Percentiles rank a stretch among this genome's conserved stretches.
Evolutionary conservation across 345 rosid genomes (phyloP).

Genomic region (Populus simonii): DNA sequence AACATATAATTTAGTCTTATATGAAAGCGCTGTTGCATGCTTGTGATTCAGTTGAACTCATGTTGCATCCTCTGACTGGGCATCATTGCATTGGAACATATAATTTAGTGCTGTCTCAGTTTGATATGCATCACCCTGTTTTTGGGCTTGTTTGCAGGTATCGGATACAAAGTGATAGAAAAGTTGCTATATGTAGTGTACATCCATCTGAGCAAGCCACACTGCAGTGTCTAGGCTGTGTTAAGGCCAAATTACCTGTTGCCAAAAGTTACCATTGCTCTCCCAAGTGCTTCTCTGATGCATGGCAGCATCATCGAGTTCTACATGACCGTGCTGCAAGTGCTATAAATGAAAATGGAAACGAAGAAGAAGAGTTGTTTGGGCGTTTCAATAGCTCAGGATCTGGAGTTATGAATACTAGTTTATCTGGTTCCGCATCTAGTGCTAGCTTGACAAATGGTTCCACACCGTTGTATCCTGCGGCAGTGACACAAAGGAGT

Average conservation of each 20-base stretch:
- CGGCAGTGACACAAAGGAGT: conserved; percentile 62
- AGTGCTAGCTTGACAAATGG: conserved; percentile 70
- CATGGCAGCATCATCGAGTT: conserved; percentile 98
- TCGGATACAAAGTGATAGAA: conserved; percentile 84
- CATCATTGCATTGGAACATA: not conserved
- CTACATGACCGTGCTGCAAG: conserved; percentile 91
- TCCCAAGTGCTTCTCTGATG: conserved; percentile 87
- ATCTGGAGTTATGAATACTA: conserved; percentile 55
- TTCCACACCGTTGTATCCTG: conserved; percentile 64
- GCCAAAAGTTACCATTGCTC: conserved; percentile 91
- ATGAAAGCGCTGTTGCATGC: not conserved
- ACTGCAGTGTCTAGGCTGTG: conserved; percentile 82
- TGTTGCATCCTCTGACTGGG: not conserved
- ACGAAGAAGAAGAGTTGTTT: conserved; percentile 83
- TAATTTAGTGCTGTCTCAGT: not conserved
- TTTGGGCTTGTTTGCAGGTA: conserved; percentile 57
- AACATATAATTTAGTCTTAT: not conserved
- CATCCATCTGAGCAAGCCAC: conserved; percentile 93
- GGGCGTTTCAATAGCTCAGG: conserved; percentile 81
- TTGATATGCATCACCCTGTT: not conserved
- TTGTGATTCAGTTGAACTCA: not conserved
- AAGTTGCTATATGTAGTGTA: conserved; percentile 81
- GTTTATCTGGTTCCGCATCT: conserved; percentile 65
- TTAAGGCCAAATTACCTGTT: conserved; percentile 80
- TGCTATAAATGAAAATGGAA: conserved; percentile 76